These are phyloP conservation scores for Delitschia confertaspora DNA, from an alignment of 495 filamentous ascomycete species.

Conservation along the genomic window DNA sequence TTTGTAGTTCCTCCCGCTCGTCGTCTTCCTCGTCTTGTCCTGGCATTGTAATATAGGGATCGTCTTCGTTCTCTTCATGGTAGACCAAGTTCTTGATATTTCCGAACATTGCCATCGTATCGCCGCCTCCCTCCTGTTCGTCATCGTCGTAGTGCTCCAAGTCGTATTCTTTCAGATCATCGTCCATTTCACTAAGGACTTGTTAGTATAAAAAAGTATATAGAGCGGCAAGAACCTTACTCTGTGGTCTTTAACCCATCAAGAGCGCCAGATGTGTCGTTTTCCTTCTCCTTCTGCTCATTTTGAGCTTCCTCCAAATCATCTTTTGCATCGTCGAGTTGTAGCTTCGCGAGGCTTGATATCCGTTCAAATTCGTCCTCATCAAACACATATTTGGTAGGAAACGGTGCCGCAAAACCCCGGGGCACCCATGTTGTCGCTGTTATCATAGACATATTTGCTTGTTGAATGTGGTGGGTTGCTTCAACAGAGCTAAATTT, in stretches of 20 bases:
- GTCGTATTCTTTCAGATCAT: constrained; percentile 90
- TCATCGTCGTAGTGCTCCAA: constrained; percentile 90
- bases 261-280: not conserved
- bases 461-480: too few relatives aligned
- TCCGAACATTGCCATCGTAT: constrained; percentile 84
- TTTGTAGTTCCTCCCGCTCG: constrained; percentile 89
- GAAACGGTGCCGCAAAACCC: constrained; percentile 86
- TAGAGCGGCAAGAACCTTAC: constrained; percentile 7
- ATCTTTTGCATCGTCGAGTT: constrained; percentile 85
- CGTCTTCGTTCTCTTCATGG: constrained; percentile 82
- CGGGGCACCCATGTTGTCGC: constrained; percentile 88
- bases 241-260: constrained; percentile 8
- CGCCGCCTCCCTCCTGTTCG: constrained; percentile 50
- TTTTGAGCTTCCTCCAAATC: constrained; percentile 64
- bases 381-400: constrained; percentile 80
- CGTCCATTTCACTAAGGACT: constrained; percentile 51
- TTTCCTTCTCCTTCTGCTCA: constrained; percentile 29
- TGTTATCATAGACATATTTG: constrained; percentile 80
- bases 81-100: constrained; percentile 89
- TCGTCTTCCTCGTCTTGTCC: constrained; percentile 72
- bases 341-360: constrained; percentile 74
- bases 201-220: constrained; percentile 2
- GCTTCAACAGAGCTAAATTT: too few relatives aligned
- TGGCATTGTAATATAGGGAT: constrained; percentile 89
- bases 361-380: constrained; percentile 91